These are phyloP conservation scores for Fraxinus nigra DNA, from an alignment of 305 asterid species.

Conservation along the genomic window DNA sequence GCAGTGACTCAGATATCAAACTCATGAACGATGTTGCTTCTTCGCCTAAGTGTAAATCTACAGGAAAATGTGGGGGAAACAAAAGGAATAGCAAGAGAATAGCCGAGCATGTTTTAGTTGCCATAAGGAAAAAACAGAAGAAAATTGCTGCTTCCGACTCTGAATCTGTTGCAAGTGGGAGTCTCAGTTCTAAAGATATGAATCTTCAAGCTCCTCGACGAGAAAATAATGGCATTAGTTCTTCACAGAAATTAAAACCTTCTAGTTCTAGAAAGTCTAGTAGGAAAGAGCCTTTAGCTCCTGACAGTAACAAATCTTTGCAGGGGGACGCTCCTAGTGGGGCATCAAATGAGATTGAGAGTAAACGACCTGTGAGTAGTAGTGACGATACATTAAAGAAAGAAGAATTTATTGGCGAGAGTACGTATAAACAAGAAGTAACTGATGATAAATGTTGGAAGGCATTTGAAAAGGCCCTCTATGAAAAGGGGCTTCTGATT, in stretches of 20 bases:
- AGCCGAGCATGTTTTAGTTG: slow-evolving; percentile 68
- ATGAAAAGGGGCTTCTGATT: slow-evolving; percentile 90
- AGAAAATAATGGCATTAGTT: slow-evolving; percentile 55
- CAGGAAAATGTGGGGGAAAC: slow-evolving; percentile 46
- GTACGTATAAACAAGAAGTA: slow-evolving; percentile 43
- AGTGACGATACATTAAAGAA: slow-evolving; percentile 50
- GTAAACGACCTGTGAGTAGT: slow-evolving; percentile 42
- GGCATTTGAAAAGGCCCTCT: slow-evolving; percentile 84
- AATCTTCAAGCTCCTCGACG: slow-evolving; percentile 41
- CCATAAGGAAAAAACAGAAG: slow-evolving; percentile 77
- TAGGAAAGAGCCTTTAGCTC: slow-evolving; percentile 47
- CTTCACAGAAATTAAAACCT: slow-evolving; percentile 49
- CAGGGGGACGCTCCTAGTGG: slow-evolving; percentile 52
- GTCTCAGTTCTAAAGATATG: slow-evolving; percentile 33
- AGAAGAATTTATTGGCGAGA: slow-evolving; percentile 54
- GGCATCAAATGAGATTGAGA: slow-evolving; percentile 52
- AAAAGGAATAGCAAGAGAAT: slow-evolving; percentile 86
- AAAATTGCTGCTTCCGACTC: slow-evolving; percentile 54
- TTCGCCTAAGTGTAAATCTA: slow-evolving; percentile 45
- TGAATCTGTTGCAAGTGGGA: slow-evolving; percentile 54
- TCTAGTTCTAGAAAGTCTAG: slow-evolving; percentile 53
- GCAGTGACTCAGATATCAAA: slow-evolving; percentile 56
- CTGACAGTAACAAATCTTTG: slow-evolving; percentile 43
- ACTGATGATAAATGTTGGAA: slow-evolving; percentile 66
- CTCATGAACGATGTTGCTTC: slow-evolving; percentile 51